phyloP scores from a whole-genome alignment of 352 stramenopile species.

The Globisporangium alternatum region DNA sequence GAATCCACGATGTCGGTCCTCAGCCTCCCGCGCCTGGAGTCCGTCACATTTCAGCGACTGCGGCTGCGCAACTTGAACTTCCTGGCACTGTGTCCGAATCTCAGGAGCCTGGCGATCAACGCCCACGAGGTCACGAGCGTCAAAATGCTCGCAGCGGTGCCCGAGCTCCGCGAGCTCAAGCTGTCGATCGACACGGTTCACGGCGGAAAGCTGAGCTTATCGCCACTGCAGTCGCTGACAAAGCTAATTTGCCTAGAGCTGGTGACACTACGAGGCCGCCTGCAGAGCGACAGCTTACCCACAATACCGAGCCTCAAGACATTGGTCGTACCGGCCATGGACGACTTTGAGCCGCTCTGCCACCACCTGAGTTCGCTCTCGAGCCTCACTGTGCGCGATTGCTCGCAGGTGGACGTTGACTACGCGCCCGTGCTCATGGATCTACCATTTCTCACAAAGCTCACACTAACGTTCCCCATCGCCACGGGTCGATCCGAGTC shows the following conservation, averaged over 20 bases:
- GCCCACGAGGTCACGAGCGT: not conserved
- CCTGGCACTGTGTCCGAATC: not conserved
- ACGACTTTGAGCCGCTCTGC: conserved; percentile 9
- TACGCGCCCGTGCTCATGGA: not conserved
- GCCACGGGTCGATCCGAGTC: not conserved
- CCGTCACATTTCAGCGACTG: conserved; percentile 3
- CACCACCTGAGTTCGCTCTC: not conserved
- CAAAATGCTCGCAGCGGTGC: not conserved
- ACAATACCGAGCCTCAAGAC: not conserved
- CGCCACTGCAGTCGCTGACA: not conserved
- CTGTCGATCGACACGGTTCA: conserved; percentile 1
- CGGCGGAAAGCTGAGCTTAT: not conserved
- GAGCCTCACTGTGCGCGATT: conserved; percentile 3
- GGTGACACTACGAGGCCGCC: not conserved
- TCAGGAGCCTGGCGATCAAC: not conserved
- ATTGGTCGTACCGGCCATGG: not conserved
- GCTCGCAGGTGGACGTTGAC: conserved; percentile 5
- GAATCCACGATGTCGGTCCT: not conserved
- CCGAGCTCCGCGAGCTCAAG: not conserved
- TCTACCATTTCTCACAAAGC: not conserved
- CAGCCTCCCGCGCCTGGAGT: not conserved
- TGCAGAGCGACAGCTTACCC: not conserved
- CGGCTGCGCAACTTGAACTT: not conserved
- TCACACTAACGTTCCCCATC: conserved; percentile 4
- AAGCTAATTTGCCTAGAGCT: conserved; percentile 1